Evolutionary conservation across 257 asterid species (phyloP), one percentile per base, ranked within the genome.

Genomic region (Linderniella brevidens): DNA sequence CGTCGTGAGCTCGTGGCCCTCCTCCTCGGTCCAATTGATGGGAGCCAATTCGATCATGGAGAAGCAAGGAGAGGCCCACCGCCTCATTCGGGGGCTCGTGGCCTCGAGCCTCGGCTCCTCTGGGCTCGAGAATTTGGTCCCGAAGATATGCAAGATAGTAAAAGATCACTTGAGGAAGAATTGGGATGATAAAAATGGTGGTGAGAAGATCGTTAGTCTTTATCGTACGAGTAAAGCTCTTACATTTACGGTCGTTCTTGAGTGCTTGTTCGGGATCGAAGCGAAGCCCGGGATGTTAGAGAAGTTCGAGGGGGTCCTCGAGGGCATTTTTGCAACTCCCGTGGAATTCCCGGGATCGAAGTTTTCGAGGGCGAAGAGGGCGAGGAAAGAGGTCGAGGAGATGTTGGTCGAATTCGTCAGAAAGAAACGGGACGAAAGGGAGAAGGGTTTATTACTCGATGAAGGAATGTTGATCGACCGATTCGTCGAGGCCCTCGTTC

Each of bases 1-100:
- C 37, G 94, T 86, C 0, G 73, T 86, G 12, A 86, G 96, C 62
- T 82, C 96, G 8, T 86, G 96, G 96, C 96, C 96, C 6, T 51
- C 94, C 4, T 82, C 96, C 0, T 74, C 86, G 0, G 93, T 86
- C 12, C 82, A 77, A 52, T 58, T 86, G n/a, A 86, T 86, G 96
- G 94, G 94, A 0, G 57, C 52, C 51, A 59, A 82, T 41, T 79
- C 84, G 0, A 86, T 86, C 50, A 86, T 86, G 96, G 96, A 79
- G 72, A 86, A 79, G 58, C 81, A 55, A 49, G 96, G 96, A 0
- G 92, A 76, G 14, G 74, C 80, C 0, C 96, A 82, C 54, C 73
- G 73, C 0, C 58, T 57, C 55, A 60, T 86, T 5, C 87, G 92
- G 3, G 94, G 84, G 17, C 70, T 86, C 43, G 77, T 86, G 20